Evolutionary conservation across 306 rosid species (phyloP), one percentile per base, ranked within the genome.

Genomic region (Sicyos edulis): DNA sequence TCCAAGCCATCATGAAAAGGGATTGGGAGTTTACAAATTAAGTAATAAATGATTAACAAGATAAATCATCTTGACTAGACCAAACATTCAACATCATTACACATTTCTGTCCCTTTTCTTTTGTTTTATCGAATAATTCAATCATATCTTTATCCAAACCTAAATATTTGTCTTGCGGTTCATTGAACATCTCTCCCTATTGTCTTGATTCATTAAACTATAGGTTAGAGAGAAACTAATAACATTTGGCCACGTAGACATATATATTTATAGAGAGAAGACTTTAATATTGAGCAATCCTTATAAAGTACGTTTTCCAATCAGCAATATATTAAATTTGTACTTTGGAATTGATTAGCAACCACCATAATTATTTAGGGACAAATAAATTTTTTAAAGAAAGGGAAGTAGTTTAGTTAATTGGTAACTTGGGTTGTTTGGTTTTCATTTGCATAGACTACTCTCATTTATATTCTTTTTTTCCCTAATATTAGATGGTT

Each of bases 61-160:
- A 80, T 83, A 86, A 63, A 65, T 84, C 84, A 75, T 66, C 86
- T 85, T 89, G 95, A 82, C 88, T 85, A 24, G 78, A 83, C 96
- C 68, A 83, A 83, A 83, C 76, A 75, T 78, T 85, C 78, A 80
- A 78, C 81, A 77, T 82, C 86, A 86, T 83, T 76, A 74, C 24
- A 73, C 17, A 72, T 65, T 59, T 26, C 44, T 59, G 10, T 8
- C 79, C 50, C 65, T 22, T 63, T 15, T 10, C 8, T 42, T 37
- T n/a, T 63, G 4, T 40, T 63, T 19, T 63, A 37, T 63, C 52
- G 17, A 63, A 62, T 62, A 62, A 62, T 62, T 62, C 51, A 63
- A 37, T 37, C 0, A 63, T 37, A 40, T 40, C 50, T 63, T n/a
- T 63, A 63, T 40, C 17, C 70, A 63, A 63, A 66, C 71, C 54